phyloP scores from a whole-genome alignment of 2,329 filamentous ascomycete species.

The Alternaria ethzedia region DNA sequence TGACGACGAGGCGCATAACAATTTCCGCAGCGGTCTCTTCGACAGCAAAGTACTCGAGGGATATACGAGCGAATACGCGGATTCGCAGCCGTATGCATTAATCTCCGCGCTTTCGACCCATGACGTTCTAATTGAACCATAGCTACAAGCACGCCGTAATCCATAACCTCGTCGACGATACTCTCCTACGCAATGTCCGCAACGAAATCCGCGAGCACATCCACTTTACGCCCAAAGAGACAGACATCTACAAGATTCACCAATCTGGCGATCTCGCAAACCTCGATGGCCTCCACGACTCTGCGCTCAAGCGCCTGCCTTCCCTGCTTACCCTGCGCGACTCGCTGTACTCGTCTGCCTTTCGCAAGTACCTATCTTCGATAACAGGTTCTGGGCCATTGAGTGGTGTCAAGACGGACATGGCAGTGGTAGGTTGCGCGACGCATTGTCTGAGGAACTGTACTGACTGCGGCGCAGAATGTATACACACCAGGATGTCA shows the following conservation, averaged over 20 bases:
- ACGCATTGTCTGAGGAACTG: not conserved
- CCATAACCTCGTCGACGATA: conserved; percentile 76
- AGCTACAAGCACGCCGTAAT: conserved; percentile 95
- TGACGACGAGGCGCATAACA: conserved; percentile 48
- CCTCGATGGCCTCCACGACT: conserved; percentile 88
- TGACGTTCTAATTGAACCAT: conserved; percentile 6
- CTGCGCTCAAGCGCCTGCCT: conserved; percentile 82
- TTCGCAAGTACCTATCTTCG: conserved; percentile 85
- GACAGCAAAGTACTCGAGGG: conserved; percentile 42
- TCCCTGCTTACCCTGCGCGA: conserved; percentile 92
- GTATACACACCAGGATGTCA: conserved; percentile 97
- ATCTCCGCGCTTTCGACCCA: not conserved
- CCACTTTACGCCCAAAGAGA: conserved; percentile 97
- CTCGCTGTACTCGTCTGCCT: conserved; percentile 87
- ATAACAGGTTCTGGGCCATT: conserved; percentile 87
- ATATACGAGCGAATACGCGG: conserved; percentile 47
- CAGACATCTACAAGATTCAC: conserved; percentile 99
- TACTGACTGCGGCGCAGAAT: conserved; percentile 58
- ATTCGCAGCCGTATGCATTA: conserved; percentile 47
- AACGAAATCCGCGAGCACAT: conserved; percentile 88
- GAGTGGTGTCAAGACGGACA: conserved; percentile 94
- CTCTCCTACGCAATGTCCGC: conserved; percentile 84
- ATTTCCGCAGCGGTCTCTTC: conserved; percentile 49
- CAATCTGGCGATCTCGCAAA: conserved; percentile 98
- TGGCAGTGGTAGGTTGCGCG: conserved; percentile 73